Evolutionary conservation across 2,329 filamentous ascomycete genomes (phyloP).

Genomic region (Alternaria arbusti): DNA sequence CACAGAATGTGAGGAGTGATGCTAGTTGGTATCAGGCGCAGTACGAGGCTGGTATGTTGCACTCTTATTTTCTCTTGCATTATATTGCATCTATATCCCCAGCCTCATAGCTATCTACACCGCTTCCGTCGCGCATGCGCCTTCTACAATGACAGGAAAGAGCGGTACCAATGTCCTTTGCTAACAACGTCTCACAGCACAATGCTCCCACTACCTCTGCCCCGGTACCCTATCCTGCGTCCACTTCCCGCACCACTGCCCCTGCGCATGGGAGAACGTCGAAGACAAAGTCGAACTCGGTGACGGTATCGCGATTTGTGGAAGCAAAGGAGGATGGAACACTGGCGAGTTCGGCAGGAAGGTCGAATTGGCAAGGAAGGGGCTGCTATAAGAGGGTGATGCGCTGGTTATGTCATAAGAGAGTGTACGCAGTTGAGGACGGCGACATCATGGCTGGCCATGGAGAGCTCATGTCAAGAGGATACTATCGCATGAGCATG

Average conservation of each 20-base stretch:
- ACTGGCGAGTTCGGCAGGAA: slow-evolving; percentile 74
- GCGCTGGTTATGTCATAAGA: not conserved
- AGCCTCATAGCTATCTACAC: not conserved
- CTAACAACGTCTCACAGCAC: slow-evolving; percentile 59
- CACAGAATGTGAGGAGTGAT: slow-evolving; percentile 85
- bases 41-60: slow-evolving; percentile 67
- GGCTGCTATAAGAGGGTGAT: slow-evolving; percentile 62
- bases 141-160: too few relatives aligned
- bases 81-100: not conserved
- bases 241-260: slow-evolving; percentile 95
- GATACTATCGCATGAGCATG: not conserved
- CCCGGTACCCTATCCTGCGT: slow-evolving; percentile 94
- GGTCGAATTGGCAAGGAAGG: slow-evolving; percentile 80
- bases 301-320: slow-evolving; percentile 75
- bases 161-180: not conserved
- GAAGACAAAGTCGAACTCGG: slow-evolving; percentile 72
- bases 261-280: slow-evolving; percentile 76
- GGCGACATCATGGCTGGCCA: not conserved
- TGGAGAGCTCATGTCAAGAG: not conserved
- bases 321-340: slow-evolving; percentile 77
- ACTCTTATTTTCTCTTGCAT: not conserved
- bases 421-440: too few relatives aligned
- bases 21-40: slow-evolving; percentile 77
- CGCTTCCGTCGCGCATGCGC: not conserved
- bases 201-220: slow-evolving; percentile 92